Percentiles rank a stretch among this genome's conserved stretches.
These are phyloP conservation scores for Botrytis fragariae DNA, from an alignment of 2,329 filamentous ascomycete genomes.

Conservation along the genomic window DNA sequence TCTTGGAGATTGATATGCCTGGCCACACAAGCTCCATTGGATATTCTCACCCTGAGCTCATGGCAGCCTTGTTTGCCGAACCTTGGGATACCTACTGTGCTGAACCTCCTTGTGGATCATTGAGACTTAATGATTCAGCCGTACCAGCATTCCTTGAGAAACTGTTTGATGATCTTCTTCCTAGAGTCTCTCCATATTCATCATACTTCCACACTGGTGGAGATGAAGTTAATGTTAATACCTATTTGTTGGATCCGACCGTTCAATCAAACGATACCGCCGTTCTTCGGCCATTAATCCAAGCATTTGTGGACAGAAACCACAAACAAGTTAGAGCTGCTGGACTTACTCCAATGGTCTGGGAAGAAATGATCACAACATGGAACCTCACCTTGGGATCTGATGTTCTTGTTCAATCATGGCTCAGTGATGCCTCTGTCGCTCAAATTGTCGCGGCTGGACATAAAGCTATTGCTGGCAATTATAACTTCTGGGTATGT, in stretches of 20 bases:
- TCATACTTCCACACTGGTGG: constrained; percentile 83
- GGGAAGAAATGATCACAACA: constrained; percentile 80
- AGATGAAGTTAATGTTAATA: constrained; percentile 79
- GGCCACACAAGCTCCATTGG: constrained; percentile 71
- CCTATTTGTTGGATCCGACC: constrained; percentile 70
- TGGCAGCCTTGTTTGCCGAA: constrained; percentile 59
- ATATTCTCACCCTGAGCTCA: constrained; percentile 66
- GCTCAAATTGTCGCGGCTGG: constrained; percentile 59
- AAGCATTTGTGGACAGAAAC: constrained; percentile 70
- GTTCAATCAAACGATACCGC: constrained; percentile 63
- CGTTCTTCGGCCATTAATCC: constrained; percentile 71
- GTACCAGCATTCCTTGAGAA: constrained; percentile 71
- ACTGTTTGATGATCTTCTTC: constrained; percentile 73
- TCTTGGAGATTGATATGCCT: constrained; percentile 78
- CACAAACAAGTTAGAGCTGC: constrained; percentile 62
- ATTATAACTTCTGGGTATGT: constrained; percentile 73
- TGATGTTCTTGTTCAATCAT: constrained; percentile 75
- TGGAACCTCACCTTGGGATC: constrained; percentile 73
- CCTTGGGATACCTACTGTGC: constrained; percentile 60
- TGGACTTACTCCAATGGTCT: constrained; percentile 72
- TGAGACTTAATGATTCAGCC: constrained; percentile 71
- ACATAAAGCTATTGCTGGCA: constrained; percentile 69
- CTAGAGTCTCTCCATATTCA: constrained; percentile 65
- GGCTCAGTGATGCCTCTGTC: constrained; percentile 64
- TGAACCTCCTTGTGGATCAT: constrained; percentile 64